Base-by-base conservation (phyloP, 352 stramenopile species). In the Lagenidium giganteum region DNA sequence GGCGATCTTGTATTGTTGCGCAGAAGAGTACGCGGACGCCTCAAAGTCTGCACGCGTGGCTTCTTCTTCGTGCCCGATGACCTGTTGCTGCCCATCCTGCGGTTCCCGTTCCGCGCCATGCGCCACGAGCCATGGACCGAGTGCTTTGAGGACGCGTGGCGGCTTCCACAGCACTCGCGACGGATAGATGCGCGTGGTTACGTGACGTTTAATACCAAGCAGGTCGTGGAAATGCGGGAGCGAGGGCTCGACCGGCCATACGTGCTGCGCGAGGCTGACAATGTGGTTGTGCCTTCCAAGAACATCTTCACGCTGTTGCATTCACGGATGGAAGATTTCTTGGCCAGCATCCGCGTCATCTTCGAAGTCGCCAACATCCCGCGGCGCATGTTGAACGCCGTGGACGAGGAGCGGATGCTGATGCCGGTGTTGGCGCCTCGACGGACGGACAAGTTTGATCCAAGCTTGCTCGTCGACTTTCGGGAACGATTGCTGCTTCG, bases 61-160 rank as follows among this genome's bases (percentile, higher is more conserved):
- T 50, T 96, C 25, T 88, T 96, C 44, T 96, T 95, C 59, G 83
- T 95, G 56, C 86, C 83, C 12, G 62, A 77, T 34, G 84, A 95
- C 43, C 45, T 83, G 5, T 47, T 68, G 11, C 22, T 71, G 17
- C 71, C 83, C 14, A 85, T 95, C 18, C 33, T 93, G 24, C 85
- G 87, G 31, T 91, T 94, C 50, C 72, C 79, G 3, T 95, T 89
- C 55, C 72, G 76, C 16, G 58, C 42, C 14, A 91, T 95, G 61
- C 38, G 28, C 2, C 36, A 56, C 1, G 51, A 76, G 8, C 81
- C 83, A 2, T 31, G 62, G n/a, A 59, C 69, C 8, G 73, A 83
- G 44, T 68, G 55, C 45, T 84, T 89, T 30, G 23, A 68, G 4
- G 54, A 70, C 25, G 25, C n/a, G 9, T 14, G 46, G 30, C 27